These are phyloP conservation scores for Thalassiosira pacifica DNA, from an alignment of 352 stramenopile species.

Conservation along the genomic window DNA sequence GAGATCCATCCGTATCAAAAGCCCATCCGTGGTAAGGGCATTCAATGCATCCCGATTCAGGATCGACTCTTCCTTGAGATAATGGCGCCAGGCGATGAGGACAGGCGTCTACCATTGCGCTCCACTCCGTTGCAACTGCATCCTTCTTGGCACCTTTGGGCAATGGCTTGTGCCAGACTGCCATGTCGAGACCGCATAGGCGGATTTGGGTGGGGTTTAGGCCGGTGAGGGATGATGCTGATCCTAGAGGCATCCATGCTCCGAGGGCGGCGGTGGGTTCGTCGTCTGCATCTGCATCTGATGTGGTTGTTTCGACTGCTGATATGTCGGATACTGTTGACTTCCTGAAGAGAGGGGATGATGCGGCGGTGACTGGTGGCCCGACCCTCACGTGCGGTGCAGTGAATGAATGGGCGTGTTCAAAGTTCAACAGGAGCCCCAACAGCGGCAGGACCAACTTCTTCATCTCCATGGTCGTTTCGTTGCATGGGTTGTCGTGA, in stretches of 20 bases:
- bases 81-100: conserved; percentile 85
- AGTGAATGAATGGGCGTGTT: conserved; percentile 5
- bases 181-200: conserved; percentile 50
- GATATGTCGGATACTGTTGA: conserved; percentile 5
- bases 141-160: conserved; percentile 25
- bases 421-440: neutral
- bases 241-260: conserved; percentile 57
- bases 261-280: conserved; percentile 12
- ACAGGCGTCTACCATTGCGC: conserved; percentile 72
- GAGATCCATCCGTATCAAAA: conserved; percentile 71
- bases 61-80: conserved; percentile 80
- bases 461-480: neutral
- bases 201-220: conserved; percentile 29
- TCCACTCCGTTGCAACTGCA: conserved; percentile 47
- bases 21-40: conserved; percentile 87
- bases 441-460: neutral
- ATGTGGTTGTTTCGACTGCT: neutral
- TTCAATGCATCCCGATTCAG: conserved; percentile 67
- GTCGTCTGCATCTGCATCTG: neutral
- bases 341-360: conserved; percentile 4
- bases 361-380: neutral
- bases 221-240: conserved; percentile 24
- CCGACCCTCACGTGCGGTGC: neutral
- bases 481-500: no score
- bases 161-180: conserved; percentile 55